These are phyloP conservation scores for Xylariaceae sp. DNA, from an alignment of 2,329 filamentous ascomycete species.

Conservation along the genomic window DNA sequence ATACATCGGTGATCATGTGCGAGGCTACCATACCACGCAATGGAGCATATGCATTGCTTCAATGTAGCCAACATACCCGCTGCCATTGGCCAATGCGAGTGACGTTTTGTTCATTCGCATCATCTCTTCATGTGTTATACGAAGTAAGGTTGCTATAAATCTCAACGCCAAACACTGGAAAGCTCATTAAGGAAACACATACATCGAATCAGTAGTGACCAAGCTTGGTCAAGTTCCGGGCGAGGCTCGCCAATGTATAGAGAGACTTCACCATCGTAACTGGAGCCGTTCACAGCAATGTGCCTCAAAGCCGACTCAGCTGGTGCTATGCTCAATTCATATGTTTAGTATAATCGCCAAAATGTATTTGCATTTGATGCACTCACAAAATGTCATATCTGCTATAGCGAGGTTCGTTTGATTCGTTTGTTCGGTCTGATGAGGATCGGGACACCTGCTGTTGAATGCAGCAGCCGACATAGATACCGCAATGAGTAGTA, in stretches of 20 bases:
- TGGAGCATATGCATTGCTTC: conserved; percentile 9
- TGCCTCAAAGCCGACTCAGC: no score
- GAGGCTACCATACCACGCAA: conserved; percentile 1
- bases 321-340: no score
- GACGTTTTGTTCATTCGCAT: conserved; percentile 8
- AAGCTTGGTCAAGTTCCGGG: conserved; percentile 5
- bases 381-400: no score
- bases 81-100: conserved; percentile 1
- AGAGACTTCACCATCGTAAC: no score
- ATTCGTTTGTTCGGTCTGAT: no score
- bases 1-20: not conserved
- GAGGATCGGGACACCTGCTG: no score
- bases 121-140: conserved; percentile 2
- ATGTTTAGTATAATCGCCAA: no score
- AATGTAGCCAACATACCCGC: conserved; percentile 7
- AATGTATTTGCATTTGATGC: no score
- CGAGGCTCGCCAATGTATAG: conserved; percentile 3
- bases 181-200: not conserved
- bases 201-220: conserved; percentile 5
- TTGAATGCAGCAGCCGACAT: no score
- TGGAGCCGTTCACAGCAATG: no score
- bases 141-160: conserved; percentile 1
- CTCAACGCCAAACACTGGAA: not conserved
- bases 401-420: no score
- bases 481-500: no score